phyloP scores from a whole-genome alignment of 805 yeast species.

The Yarrowia divulgata region DNA sequence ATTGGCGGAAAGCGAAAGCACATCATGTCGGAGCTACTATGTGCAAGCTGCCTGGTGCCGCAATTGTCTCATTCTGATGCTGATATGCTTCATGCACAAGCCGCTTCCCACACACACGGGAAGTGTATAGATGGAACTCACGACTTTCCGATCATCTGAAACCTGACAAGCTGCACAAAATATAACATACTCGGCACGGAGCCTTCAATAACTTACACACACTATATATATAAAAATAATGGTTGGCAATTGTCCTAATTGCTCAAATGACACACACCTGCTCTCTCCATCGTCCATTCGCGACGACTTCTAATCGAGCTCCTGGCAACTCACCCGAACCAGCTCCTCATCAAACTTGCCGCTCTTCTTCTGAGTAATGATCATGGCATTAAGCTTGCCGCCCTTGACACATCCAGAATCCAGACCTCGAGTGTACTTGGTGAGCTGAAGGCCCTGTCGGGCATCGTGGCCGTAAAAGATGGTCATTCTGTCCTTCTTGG shows the following conservation, averaged over 20 bases:
- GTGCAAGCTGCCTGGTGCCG: slow-evolving; percentile 11
- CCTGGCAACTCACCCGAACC: slow-evolving; percentile 47
- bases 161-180: neutral
- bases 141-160: neutral
- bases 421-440: slow-evolving; percentile 74
- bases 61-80: neutral
- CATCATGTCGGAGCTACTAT: slow-evolving; percentile 6
- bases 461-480: slow-evolving; percentile 94
- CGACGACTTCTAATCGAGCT: neutral
- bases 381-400: slow-evolving; percentile 67
- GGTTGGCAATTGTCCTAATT: neutral
- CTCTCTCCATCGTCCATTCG: neutral
- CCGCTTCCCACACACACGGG: neutral
- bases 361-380: slow-evolving; percentile 50
- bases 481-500: slow-evolving; percentile 47
- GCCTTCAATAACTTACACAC: slow-evolving; percentile 35
- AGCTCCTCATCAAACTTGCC: slow-evolving; percentile 47
- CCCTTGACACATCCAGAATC: slow-evolving; percentile 87
- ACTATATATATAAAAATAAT: slow-evolving; percentile 22
- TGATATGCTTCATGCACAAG: neutral
- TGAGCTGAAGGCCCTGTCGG: slow-evolving; percentile 69
- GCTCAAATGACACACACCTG: slow-evolving; percentile 22
- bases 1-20: neutral
- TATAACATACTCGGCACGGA: slow-evolving; percentile 17
- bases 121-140: neutral